Percentiles rank a stretch among this genome's conserved stretches.
phyloP scores from a whole-genome alignment of 139 green algal genomes.

The Spirogloea muscicola region DNA sequence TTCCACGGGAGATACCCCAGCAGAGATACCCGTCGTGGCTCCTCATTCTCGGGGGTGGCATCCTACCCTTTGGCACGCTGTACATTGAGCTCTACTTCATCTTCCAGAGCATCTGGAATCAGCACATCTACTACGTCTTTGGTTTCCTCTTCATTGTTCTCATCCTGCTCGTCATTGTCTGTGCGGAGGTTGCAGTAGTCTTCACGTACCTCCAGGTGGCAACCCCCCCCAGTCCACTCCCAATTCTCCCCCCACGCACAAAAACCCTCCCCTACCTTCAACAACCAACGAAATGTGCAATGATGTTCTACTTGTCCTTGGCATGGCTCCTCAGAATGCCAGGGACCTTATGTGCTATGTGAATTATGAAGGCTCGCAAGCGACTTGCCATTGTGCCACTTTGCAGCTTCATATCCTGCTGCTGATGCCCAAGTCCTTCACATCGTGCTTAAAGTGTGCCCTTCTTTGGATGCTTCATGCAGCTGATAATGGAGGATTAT shows the following conservation, averaged over 20 bases:
- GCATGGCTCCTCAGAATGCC: too few species aligned
- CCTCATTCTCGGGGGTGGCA: constrained; percentile 72
- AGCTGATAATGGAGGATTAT: constrained; percentile 50
- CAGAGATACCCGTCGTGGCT: constrained; percentile 72
- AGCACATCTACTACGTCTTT: constrained; percentile 88
- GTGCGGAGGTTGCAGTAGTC: constrained; percentile 40
- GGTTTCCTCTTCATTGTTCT: constrained; percentile 83
- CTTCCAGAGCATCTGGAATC: constrained; percentile 86
- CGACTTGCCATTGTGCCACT: too few species aligned
- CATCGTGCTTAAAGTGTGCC: not conserved
- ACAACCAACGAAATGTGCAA: too few species aligned
- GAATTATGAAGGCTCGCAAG: too few species aligned
- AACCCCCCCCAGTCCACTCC: too few species aligned
- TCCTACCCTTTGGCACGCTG: constrained; percentile 92
- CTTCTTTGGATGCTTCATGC: constrained; percentile 7
- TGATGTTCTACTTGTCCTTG: too few species aligned
- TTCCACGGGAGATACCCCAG: constrained; percentile 87
- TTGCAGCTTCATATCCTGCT: too few species aligned
- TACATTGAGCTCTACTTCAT: constrained; percentile 97
- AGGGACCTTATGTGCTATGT: too few species aligned
- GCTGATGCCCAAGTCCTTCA: too few species aligned
- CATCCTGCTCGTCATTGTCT: constrained; percentile 35
- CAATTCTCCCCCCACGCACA: too few species aligned
- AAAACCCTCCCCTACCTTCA: too few species aligned
- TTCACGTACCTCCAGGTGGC: constrained; percentile 45